Percentiles rank a stretch among this genome's conserved stretches.
These are phyloP conservation scores for Aspergillus candidus DNA, from an alignment of 2,329 filamentous ascomycete genomes.

Conservation along the genomic window DNA sequence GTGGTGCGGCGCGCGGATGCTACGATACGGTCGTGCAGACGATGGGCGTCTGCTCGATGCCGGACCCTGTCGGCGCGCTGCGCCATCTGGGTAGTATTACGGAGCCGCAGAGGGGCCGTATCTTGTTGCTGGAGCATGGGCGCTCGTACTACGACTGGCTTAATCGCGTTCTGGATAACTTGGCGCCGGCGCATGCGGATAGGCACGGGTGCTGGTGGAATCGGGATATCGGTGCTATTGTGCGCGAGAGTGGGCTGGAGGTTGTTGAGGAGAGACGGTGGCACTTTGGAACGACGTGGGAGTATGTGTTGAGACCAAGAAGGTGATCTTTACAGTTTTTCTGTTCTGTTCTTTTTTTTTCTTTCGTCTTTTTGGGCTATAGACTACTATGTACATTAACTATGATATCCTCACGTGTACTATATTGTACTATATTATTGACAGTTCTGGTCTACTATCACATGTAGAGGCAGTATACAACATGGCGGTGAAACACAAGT, in stretches of 20 bases:
- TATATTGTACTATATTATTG: too few relatives aligned
- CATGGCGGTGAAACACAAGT: too few relatives aligned
- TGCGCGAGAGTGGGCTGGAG: slow-evolving; percentile 43
- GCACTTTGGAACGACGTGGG: slow-evolving; percentile 46
- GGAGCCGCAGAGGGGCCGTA: slow-evolving; percentile 35
- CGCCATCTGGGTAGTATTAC: slow-evolving; percentile 35
- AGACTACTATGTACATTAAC: background rate
- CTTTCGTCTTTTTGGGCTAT: too few relatives aligned
- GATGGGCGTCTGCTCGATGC: slow-evolving; percentile 47
- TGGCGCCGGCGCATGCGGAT: slow-evolving; percentile 44
- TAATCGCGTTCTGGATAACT: slow-evolving; percentile 43
- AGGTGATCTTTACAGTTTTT: slow-evolving; percentile 1
- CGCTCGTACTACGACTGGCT: slow-evolving; percentile 43
- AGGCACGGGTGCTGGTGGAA: slow-evolving; percentile 51
- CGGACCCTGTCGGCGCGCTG: slow-evolving; percentile 38
- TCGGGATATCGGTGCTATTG: slow-evolving; percentile 44
- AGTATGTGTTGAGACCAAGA: slow-evolving; percentile 34
- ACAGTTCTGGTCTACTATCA: too few relatives aligned
- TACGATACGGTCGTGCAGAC: slow-evolving; percentile 47
- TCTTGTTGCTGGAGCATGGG: slow-evolving; percentile 47
- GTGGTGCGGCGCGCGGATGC: slow-evolving; percentile 10
- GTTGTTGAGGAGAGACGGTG: slow-evolving; percentile 42
- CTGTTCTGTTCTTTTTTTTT: too few relatives aligned
- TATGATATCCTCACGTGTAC: too few relatives aligned
- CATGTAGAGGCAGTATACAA: too few relatives aligned